These are phyloP conservation scores for Lachancea mirantina DNA, from an alignment of 805 yeast genomes.

Conservation along the genomic window DNA sequence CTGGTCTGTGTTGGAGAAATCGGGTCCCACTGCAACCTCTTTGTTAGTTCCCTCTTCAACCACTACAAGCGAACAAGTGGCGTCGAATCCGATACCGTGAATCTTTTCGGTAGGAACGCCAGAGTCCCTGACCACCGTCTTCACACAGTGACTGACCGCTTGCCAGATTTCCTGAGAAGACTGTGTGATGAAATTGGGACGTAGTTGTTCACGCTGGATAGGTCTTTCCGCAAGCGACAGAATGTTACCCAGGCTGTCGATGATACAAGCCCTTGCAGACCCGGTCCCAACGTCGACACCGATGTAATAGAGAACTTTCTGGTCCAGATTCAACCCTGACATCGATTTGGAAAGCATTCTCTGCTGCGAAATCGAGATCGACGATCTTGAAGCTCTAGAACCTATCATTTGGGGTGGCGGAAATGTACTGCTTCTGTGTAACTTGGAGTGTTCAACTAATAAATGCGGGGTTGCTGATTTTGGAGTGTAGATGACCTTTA, in stretches of 20 bases:
- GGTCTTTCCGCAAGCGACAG: constrained; percentile 72
- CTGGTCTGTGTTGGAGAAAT: constrained; percentile 62
- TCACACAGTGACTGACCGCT: constrained; percentile 75
- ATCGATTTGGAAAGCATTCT: constrained; percentile 18
- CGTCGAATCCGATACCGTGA: constrained; percentile 91
- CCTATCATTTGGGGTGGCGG: neutral
- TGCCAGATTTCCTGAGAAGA: constrained; percentile 89
- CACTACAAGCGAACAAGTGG: constrained; percentile 91
- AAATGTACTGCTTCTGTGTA: too few species aligned
- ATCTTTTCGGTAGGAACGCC: constrained; percentile 62
- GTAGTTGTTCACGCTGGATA: constrained; percentile 67
- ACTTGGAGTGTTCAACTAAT: too few species aligned
- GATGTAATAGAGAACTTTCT: constrained; percentile 40
- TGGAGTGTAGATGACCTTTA: too few species aligned
- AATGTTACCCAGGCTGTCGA: constrained; percentile 77
- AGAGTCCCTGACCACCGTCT: constrained; percentile 64
- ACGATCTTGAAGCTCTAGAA: constrained; percentile 18
- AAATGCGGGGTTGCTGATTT: too few species aligned
- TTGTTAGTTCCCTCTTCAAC: constrained; percentile 54
- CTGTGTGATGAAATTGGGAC: constrained; percentile 73
- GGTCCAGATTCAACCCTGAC: constrained; percentile 16
- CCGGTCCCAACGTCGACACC: constrained; percentile 98
- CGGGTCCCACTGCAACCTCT: constrained; percentile 90
- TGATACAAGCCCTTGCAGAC: constrained; percentile 89
- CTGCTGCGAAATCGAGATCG: constrained; percentile 21